Evolutionary conservation across 257 asterid genomes (phyloP), one percentile per base, ranked within the genome.

Genomic region (Echites panduratus): DNA sequence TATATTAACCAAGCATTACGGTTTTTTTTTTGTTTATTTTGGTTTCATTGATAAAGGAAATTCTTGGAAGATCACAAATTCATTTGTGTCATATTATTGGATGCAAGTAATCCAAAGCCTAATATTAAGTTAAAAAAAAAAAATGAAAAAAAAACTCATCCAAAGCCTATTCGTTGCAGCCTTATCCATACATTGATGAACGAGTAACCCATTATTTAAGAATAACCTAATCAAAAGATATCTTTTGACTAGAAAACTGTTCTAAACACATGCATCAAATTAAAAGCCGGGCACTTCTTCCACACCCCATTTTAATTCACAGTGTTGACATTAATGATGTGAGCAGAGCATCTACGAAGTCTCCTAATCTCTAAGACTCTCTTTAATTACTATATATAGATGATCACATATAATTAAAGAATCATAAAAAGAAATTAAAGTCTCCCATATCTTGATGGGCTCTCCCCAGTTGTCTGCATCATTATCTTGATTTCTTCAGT

Each of bases 201-300:
- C 45, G 54, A 76, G 53, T 32, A 45, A 4, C 16, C 16, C 3
- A 4, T 35, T 11, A 22, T 29, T 29, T 45, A 68, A 68, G 44
- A 56, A 68, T 75, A 12, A 58, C 50, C 57, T n/a, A 35, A n/a
- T n/a, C n/a, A n/a, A 13, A 47, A 24, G 27, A 14, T 26, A 24
- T 29, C 24, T 5, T 45, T 49, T 62, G 72, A 71, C 73, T 65
- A 12, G 76, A 64, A 38, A 79, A 32, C 12, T 54, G 76, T 70
- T 45, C 22, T n/a, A 22, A 22, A 65, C 77, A 79, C 73, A 70
- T 71, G 79, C 77, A 32, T 32, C 38, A 32, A 32, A 32, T 32
- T 32, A 56, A 53, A 50, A 35, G 57, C 47, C 57, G 54, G 40
- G 58, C 24, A 35, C 27, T 71, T 29, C 68, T 26, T 62, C 45